These are phyloP conservation scores for Cladosporium cucumerinum DNA, from an alignment of 2,329 filamentous ascomycete species.

Conservation along the genomic window DNA sequence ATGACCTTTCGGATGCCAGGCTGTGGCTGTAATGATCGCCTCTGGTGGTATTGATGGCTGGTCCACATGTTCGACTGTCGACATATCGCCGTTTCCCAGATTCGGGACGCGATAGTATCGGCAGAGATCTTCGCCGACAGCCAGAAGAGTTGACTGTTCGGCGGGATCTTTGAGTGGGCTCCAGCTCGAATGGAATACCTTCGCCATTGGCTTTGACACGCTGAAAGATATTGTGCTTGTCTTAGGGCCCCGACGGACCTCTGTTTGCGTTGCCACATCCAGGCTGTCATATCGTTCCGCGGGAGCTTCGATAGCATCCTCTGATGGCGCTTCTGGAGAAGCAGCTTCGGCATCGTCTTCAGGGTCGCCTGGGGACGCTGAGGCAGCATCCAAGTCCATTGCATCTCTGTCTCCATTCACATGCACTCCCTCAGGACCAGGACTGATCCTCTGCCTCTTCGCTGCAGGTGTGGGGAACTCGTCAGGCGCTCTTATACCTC, in stretches of 20 bases:
- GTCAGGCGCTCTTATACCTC: constrained; percentile 24
- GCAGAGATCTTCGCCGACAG: constrained; percentile 34
- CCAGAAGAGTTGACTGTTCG: constrained; percentile 29
- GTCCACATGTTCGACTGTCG: constrained; percentile 26
- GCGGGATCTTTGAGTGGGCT: constrained; percentile 25
- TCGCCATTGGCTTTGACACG: constrained; percentile 31
- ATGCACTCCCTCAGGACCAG: constrained; percentile 31
- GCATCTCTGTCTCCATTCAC: constrained; percentile 43
- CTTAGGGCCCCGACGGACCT: constrained; percentile 31
- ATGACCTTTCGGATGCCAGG: constrained; percentile 36
- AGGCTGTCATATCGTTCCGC: constrained; percentile 33
- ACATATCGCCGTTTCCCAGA: constrained; percentile 21
- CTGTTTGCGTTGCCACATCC: constrained; percentile 35
- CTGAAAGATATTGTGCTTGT: constrained; percentile 35
- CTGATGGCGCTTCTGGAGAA: constrained; percentile 27
- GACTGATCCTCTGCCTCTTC: constrained; percentile 34
- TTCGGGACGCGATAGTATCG: constrained; percentile 34
- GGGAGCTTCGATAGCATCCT: constrained; percentile 26
- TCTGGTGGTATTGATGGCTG: constrained; percentile 27
- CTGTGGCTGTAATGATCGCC: constrained; percentile 31
- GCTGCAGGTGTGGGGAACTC: constrained; percentile 34
- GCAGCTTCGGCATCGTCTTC: constrained; percentile 29
- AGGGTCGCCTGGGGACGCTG: constrained; percentile 25
- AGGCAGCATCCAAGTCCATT: constrained; percentile 43
- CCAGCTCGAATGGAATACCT: constrained; percentile 31